These are phyloP conservation scores for Saccharomycopsis babjevae DNA, from an alignment of 805 yeast species.

Conservation along the genomic window DNA sequence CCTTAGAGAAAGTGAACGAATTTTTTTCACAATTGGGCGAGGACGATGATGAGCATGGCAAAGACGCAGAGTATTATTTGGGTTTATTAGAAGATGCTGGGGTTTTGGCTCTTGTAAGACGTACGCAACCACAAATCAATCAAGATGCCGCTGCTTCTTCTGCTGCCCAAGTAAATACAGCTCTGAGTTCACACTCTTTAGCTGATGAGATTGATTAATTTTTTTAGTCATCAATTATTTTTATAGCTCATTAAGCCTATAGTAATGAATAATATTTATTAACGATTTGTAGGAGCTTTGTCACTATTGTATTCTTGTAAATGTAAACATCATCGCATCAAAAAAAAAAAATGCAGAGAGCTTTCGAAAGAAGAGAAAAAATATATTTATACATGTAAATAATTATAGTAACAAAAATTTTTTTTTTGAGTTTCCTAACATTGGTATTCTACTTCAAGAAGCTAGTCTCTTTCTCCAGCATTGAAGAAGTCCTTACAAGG, in stretches of 20 bases:
- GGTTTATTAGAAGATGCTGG: slow-evolving; percentile 70
- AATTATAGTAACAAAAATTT: background rate
- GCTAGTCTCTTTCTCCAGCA: background rate
- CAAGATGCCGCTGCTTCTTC: background rate
- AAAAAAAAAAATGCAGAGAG: background rate
- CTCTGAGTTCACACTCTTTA: background rate
- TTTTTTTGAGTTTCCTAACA: background rate
- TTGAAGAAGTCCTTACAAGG: background rate
- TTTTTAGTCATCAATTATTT: background rate
- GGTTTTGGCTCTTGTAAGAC: slow-evolving; percentile 28
- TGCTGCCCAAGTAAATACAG: background rate
- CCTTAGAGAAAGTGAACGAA: slow-evolving; percentile 69
- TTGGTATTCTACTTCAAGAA: background rate
- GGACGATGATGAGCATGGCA: slow-evolving; percentile 37
- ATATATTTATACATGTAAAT: background rate
- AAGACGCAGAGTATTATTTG: slow-evolving; percentile 57
- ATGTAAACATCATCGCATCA: background rate
- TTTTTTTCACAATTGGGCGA: slow-evolving; percentile 65
- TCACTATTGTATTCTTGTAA: background rate
- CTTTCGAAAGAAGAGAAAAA: background rate
- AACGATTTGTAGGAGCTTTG: background rate
- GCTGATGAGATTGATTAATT: slow-evolving; percentile 5
- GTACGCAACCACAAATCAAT: background rate
- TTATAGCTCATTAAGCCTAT: background rate
- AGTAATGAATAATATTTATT: background rate